phyloP scores from a whole-genome alignment of 495 filamentous ascomycete genomes.

The Penicillium verhagenii region DNA sequence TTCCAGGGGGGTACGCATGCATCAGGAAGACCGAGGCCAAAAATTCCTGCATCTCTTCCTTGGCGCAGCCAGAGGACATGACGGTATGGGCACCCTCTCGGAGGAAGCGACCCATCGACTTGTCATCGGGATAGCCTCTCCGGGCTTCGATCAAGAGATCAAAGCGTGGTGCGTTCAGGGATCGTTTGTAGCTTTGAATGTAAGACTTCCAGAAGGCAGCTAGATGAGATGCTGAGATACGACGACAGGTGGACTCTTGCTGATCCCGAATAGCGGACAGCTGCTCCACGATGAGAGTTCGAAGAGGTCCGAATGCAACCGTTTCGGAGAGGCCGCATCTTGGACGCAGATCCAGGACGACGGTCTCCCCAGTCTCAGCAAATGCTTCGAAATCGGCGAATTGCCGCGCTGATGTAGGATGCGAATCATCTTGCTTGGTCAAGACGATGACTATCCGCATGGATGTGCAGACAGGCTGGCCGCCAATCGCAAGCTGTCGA shows the following conservation, averaged over 20 bases:
- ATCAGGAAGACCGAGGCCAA: slow-evolving; percentile 8
- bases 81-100: neutral
- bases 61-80: neutral
- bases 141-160: slow-evolving; percentile 7
- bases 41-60: slow-evolving; percentile 2
- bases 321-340: slow-evolving; percentile 6
- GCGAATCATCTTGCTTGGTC: neutral
- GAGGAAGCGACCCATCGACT: neutral
- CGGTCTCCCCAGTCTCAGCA: neutral
- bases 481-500: slow-evolving; percentile 5
- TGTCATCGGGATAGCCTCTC: neutral
- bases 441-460: slow-evolving; percentile 11
- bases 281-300: slow-evolving; percentile 2
- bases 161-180: neutral
- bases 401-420: neutral
- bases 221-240: slow-evolving; percentile 9
- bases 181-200: neutral
- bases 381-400: neutral
- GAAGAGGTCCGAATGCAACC: slow-evolving; percentile 8
- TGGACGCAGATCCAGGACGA: slow-evolving; percentile 6
- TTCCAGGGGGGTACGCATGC: slow-evolving; percentile 13
- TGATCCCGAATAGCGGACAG: neutral
- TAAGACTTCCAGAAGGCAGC: slow-evolving; percentile 6
- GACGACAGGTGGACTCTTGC: neutral
- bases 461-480: neutral